Evolutionary conservation across 257 asterid genomes (phyloP), one percentile per base, ranked within the genome.

Genomic region (Solanum phureja): DNA sequence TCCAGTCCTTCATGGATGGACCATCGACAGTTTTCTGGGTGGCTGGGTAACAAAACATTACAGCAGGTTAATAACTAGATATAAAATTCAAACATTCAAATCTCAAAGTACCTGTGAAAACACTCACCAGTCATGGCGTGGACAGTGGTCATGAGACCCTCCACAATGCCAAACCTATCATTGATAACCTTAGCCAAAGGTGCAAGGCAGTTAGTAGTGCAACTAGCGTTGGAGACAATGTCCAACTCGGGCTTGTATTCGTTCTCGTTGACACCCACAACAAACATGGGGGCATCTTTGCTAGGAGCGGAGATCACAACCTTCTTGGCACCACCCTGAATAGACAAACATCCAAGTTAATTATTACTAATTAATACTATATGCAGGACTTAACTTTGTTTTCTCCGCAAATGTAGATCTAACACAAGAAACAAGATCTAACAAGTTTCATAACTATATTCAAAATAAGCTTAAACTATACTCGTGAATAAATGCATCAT

Each of bases 221-320:
- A 94, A 91, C 98, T 95, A 52, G 98, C 98, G 71, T 95, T 95
- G 58, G 98, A 95, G 60, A 95, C 96, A 85, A 95, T 91, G 92
- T 93, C 19, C 14, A 90, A 87, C 7, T 94, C 94, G 5, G 98
- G 72, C 87, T 89, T 95, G 95, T 93, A 94, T 82, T 95, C 98
- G 52, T 93, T 93, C 94, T 95, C 96, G 75, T 95, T 95, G 69
- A 94, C 98, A 87, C 98, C 98, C 58, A 93, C 94, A 52, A 95
- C 98, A 88, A 95, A 95, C 98, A 94, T 95, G 33, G 98, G 98
- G 4, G 98, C 98, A 88, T 95, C 95, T 87, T 93, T 92, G 94
- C 98, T 95, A 2, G 97, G 96, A 77, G 98, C 98, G 34, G 97
- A 95, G 90, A 95, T 95, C 85, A 95, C 93, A 86, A 95, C 98